Base-by-base conservation (phyloP, 2,329 filamentous ascomycete species). In the Apiospora kogelbergensis region DNA sequence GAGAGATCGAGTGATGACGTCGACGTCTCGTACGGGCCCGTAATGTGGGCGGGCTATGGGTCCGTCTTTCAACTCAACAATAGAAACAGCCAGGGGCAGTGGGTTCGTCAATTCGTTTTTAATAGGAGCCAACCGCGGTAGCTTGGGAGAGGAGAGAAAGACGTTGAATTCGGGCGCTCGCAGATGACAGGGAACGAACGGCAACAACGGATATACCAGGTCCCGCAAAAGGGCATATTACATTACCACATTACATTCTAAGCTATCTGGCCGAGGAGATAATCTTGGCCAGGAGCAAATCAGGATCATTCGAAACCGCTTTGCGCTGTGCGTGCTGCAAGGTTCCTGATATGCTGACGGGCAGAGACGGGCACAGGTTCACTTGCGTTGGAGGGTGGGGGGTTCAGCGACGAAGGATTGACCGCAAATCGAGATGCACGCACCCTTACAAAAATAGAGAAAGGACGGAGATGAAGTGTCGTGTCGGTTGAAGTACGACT, bases 331-430 rank as follows among this genome's bases (percentile, higher is more conserved):
- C 30, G 30, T 22, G 45, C 46, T 57, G 33, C 66, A 67, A 63
- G 66, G 46, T 67, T 66, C 65, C 44, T 37, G 65, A 53, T 53
- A 66, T 66, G 65, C 65, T 44, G 53, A 60, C 53, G 53, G 53
- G 30, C n/a, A n/a, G n/a, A n/a, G n/a, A n/a, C n/a, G n/a, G 53
- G 44, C n/a, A 20, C 30, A 60, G 30, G 30, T 37, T 37, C 53
- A 37, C 26, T 37, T 60, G 53, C 53, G 30, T 37, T 33, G 53
- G 26, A 20, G 53, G 53, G 26, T n/a, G 53, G 53, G 53, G 53
- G 48, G 48, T 57, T 30, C 48, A 42, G 17, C 40, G 17, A 42
- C 40, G 48, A 57, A 57, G 48, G 53, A 60, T 60, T 60, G 30
- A 30, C 53, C 30, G 53, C 53, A 60, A 60, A 60, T 60, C 53